These are phyloP conservation scores for Coemansia sp. DNA, from an alignment of 192 early-diverging fungal genomes.

Conservation along the genomic window DNA sequence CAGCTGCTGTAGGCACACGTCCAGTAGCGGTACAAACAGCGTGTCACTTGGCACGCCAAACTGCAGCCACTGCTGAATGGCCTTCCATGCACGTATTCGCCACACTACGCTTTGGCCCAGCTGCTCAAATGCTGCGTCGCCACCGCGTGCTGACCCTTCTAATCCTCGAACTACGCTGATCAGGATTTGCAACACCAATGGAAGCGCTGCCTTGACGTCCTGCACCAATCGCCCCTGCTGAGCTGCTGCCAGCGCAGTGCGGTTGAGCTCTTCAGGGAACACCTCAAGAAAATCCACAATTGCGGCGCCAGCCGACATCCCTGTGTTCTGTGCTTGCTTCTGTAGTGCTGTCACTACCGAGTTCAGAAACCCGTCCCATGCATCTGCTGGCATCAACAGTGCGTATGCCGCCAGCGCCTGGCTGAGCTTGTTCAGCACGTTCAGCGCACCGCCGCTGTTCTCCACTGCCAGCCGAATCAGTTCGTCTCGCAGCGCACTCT, in stretches of 20 bases:
- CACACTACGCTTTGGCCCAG: slow-evolving; percentile 17
- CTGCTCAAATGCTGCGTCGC: slow-evolving; percentile 7
- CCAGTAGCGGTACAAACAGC: slow-evolving; percentile 37
- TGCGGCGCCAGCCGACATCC: slow-evolving; percentile 14
- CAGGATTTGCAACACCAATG: slow-evolving; percentile 29
- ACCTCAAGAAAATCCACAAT: slow-evolving; percentile 39
- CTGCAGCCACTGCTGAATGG: slow-evolving; percentile 45
- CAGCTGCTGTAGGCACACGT: slow-evolving; percentile 33
- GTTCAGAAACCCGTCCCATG: slow-evolving; percentile 28
- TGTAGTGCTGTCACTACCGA: slow-evolving; percentile 20
- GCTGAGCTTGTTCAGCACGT: slow-evolving; percentile 37
- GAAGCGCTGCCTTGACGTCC: slow-evolving; percentile 25
- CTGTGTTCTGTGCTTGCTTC: slow-evolving; percentile 16
- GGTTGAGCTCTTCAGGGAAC: slow-evolving; percentile 45
- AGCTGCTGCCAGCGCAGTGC: slow-evolving; percentile 19
- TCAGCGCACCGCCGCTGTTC: slow-evolving; percentile 29
- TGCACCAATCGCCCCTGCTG: slow-evolving; percentile 24
- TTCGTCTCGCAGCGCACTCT: slow-evolving; percentile 29
- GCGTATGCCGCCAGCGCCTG: slow-evolving; percentile 42
- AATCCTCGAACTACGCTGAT: slow-evolving; percentile 23
- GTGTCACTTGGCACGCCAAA: slow-evolving; percentile 34
- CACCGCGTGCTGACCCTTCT: slow-evolving; percentile 2
- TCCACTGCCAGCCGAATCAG: slow-evolving; percentile 35
- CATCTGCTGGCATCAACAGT: slow-evolving; percentile 24
- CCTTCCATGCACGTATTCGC: slow-evolving; percentile 45